Evolutionary conservation across 306 rosid genomes (phyloP).

Genomic region (Medicago arabica): DNA sequence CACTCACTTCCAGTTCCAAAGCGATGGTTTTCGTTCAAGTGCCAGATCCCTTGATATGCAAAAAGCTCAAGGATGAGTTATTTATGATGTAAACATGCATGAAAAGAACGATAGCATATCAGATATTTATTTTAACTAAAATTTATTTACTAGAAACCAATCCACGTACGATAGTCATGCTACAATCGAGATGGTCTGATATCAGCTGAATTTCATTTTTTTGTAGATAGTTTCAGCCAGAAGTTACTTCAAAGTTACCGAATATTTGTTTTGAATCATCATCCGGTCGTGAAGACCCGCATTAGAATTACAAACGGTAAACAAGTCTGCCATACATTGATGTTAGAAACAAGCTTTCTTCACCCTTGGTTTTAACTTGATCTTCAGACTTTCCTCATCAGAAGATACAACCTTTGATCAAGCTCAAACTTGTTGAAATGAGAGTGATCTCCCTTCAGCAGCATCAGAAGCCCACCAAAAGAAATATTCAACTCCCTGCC

Average conservation of each 20-base stretch:
- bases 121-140: not conserved
- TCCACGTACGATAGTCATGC: conserved; percentile 1
- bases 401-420: conserved; percentile 72
- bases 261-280: conserved; percentile 18
- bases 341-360: conserved; percentile 33
- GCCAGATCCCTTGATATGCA: not conserved
- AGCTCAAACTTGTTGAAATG: conserved; percentile 71
- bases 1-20: not conserved
- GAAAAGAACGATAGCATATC: not conserved
- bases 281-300: not conserved
- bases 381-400: conserved; percentile 84
- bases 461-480: conserved; percentile 94
- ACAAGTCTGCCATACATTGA: not conserved
- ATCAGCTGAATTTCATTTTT: not conserved
- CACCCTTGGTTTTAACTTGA: conserved; percentile 37
- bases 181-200: not conserved
- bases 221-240: not conserved
- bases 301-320: not conserved
- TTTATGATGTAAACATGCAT: not conserved
- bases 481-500: conserved; percentile 77
- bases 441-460: conserved; percentile 80
- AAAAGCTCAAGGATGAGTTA: not conserved
- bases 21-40: not conserved
- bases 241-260: conserved; percentile 22
- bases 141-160: conserved; percentile 11